Conservation (phyloP, 345 rosid species). For the Linum trigynum region DNA sequence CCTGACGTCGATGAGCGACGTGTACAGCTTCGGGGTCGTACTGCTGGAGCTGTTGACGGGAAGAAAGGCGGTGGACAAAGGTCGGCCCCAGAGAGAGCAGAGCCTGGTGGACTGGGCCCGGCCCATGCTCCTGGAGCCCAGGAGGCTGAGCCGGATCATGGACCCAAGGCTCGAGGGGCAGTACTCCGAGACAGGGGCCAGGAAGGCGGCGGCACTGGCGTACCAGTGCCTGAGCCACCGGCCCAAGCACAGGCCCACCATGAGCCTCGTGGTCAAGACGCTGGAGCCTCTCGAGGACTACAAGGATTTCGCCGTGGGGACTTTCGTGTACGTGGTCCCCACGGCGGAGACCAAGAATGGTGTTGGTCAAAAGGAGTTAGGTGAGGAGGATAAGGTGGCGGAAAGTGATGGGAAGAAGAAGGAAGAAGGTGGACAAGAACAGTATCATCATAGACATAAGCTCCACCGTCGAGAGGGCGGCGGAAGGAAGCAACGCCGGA, state of each 20-base stretch:
- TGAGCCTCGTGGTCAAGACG: constrained; percentile 51
- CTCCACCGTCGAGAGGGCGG: constrained; percentile 11
- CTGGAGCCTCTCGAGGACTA: constrained; percentile 53
- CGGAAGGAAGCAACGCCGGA: constrained; percentile 14
- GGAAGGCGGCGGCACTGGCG: constrained; percentile 73
- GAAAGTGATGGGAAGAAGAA: constrained; percentile 25
- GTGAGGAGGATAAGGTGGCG: constrained; percentile 10
- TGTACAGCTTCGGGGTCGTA: constrained; percentile 27
- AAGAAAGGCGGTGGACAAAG: constrained; percentile 22
- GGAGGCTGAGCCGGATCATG: constrained; percentile 61
- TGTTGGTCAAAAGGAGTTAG: constrained; percentile 12
- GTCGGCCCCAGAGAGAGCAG: constrained; percentile 18
- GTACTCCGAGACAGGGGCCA: constrained; percentile 70
- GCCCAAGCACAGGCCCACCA: constrained; percentile 65
- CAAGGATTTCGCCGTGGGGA: constrained; percentile 44
- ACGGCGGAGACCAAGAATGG: constrained; percentile 8
- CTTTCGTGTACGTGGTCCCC: constrained; percentile 62
- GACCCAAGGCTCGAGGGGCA: constrained; percentile 87
- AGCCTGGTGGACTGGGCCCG: constrained; percentile 25
- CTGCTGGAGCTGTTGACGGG: constrained; percentile 24
- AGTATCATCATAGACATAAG: constrained; percentile 24
- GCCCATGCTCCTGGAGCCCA: constrained; percentile 44
- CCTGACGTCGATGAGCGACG: constrained; percentile 24
- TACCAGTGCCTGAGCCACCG: constrained; percentile 70
- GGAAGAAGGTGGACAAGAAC: constrained; percentile 16